A percentile compares a stretch with the other conserved stretches of the same genome.
These are phyloP conservation scores for Blastobotrys capitulatus DNA, from an alignment of 1,139 yeast genomes.

Conservation along the genomic window DNA sequence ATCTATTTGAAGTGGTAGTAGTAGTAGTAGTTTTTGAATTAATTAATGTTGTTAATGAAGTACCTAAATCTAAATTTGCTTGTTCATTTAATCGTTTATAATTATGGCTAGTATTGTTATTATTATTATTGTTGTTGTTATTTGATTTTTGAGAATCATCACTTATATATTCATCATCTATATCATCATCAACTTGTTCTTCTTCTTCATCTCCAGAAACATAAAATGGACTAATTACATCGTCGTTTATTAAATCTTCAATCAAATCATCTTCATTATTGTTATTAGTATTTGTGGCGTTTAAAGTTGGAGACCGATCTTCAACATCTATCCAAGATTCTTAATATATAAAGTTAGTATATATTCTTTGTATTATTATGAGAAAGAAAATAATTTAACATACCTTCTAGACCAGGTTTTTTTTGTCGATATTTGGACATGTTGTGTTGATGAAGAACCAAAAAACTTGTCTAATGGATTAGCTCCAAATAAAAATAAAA, in stretches of 20 bases:
- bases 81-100: neutral
- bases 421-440: neutral
- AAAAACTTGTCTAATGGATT: too few relatives aligned
- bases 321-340: constrained; percentile 22
- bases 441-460: too few relatives aligned
- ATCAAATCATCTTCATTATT: constrained; percentile 6
- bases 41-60: constrained; percentile 20
- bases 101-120: too few relatives aligned
- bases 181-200: neutral
- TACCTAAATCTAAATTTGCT: constrained; percentile 18
- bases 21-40: neutral
- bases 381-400: too few relatives aligned
- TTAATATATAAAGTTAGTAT: neutral
- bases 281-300: constrained; percentile 3
- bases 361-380: too few relatives aligned
- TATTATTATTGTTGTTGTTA: neutral
- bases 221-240: constrained; percentile 1
- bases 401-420: constrained; percentile 2
- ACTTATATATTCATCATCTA: neutral
- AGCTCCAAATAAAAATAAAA: neutral
- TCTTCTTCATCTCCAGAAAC: constrained; percentile 8
- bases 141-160: neutral
- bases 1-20: neutral
- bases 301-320: neutral
- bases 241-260: neutral